phyloP scores from a whole-genome alignment of 345 rosid species.

The Linum tenue region DNA sequence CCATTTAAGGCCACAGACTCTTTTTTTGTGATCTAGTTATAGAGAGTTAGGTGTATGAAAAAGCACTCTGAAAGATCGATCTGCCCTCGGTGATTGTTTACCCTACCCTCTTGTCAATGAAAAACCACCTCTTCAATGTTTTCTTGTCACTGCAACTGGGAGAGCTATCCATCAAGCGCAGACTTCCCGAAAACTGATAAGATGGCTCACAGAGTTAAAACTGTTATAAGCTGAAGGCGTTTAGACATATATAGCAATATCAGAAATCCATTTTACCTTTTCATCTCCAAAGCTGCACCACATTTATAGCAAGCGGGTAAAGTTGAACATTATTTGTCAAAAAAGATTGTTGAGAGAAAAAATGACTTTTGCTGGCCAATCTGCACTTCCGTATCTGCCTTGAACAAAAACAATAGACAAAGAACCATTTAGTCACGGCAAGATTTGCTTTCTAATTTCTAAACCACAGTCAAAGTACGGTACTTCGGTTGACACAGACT shows the following conservation, averaged over 20 bases:
- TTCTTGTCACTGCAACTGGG: conserved; percentile 66
- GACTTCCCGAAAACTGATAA: conserved; percentile 39
- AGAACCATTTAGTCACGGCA: not conserved
- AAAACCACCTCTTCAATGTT: conserved; percentile 91
- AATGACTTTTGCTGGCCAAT: conserved; percentile 1
- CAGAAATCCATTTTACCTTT: conserved; percentile 29
- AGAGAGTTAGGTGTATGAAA: conserved; percentile 9
- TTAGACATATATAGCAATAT: not conserved
- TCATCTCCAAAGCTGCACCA: conserved; percentile 49
- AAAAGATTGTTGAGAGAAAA: not conserved
- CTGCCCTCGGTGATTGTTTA: conserved; percentile 18
- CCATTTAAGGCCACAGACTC: conserved; percentile 42
- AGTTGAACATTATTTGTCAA: conserved; percentile 25
- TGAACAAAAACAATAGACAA: not conserved
- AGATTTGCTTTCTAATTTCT: not conserved
- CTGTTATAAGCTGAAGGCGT: not conserved
- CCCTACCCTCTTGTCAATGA: conserved; percentile 82
- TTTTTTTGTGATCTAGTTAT: conserved; percentile 20
- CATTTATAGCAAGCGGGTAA: conserved; percentile 29
- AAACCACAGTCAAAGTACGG: too few relatives aligned
- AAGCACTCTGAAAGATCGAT: conserved; percentile 10
- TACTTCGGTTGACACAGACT: not conserved
- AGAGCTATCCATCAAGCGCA: conserved; percentile 58
- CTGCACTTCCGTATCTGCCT: not conserved
- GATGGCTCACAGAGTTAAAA: conserved; percentile 4